Evolutionary conservation across 2,329 filamentous ascomycete genomes (phyloP).

Genomic region (Aspergillus chevalieri): DNA sequence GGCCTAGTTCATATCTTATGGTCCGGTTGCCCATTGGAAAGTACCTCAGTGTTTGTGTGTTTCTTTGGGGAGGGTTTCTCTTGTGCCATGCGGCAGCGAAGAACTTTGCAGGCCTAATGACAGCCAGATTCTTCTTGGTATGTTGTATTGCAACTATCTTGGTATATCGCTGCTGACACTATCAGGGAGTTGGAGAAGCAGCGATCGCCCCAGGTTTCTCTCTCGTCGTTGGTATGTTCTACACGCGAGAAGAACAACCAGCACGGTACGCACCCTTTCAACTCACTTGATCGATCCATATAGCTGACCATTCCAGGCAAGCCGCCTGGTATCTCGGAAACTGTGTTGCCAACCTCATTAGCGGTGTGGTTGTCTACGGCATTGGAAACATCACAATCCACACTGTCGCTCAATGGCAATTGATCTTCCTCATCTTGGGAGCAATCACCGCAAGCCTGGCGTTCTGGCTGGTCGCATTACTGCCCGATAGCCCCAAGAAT

Average conservation of each 20-base stretch:
- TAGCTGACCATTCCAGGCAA: slow-evolving; percentile 14
- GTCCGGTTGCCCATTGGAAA: slow-evolving; percentile 27
- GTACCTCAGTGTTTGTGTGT: slow-evolving; percentile 23
- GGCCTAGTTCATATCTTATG: slow-evolving; percentile 33
- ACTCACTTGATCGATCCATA: neutral
- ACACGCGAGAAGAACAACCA: slow-evolving; percentile 28
- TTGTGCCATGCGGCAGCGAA: slow-evolving; percentile 28
- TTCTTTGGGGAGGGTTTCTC: slow-evolving; percentile 28
- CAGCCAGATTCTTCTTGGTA: slow-evolving; percentile 24
- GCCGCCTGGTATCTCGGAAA: slow-evolving; percentile 32
- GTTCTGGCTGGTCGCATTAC: slow-evolving; percentile 14
- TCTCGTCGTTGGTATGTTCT: slow-evolving; percentile 33
- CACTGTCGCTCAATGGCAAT: slow-evolving; percentile 20
- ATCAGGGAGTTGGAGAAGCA: slow-evolving; percentile 23
- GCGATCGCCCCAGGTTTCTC: slow-evolving; percentile 29
- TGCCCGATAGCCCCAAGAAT: slow-evolving; percentile 28
- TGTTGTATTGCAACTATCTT: neutral
- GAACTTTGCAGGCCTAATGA: slow-evolving; percentile 30
- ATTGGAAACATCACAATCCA: slow-evolving; percentile 18
- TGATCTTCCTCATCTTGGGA: slow-evolving; percentile 27
- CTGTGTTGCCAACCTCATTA: slow-evolving; percentile 24
- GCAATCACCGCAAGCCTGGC: slow-evolving; percentile 19
- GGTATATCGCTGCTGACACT: neutral
- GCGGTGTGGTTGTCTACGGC: slow-evolving; percentile 24
- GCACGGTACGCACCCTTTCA: slow-evolving; percentile 9